Evolutionary conservation across 1,284 basidiomycete species (phyloP).

Genomic region (Austroboletus niveus): DNA sequence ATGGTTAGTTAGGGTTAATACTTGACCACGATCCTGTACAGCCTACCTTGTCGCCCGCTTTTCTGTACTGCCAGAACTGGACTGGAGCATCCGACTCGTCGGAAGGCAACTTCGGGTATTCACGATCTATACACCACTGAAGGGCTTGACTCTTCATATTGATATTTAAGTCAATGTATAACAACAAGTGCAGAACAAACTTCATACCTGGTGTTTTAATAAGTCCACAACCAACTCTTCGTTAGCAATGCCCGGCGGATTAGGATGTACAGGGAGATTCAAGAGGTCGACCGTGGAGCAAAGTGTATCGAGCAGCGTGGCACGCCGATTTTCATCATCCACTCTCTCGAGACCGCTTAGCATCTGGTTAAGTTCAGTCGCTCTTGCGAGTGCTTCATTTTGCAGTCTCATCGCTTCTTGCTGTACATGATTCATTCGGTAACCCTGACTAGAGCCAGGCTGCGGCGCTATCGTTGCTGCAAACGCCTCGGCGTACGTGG

Average conservation of each 20-base stretch:
- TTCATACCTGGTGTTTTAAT: slow-evolving; percentile 71
- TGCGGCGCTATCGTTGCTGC: slow-evolving; percentile 16
- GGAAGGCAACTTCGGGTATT: slow-evolving; percentile 71
- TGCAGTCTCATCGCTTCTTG: slow-evolving; percentile 44
- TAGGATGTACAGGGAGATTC: slow-evolving; percentile 59
- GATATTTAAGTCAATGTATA: slow-evolving; percentile 1
- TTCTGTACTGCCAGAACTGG: slow-evolving; percentile 82
- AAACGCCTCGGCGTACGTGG: slow-evolving; percentile 12
- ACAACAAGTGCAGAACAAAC: slow-evolving; percentile 9
- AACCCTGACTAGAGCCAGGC: slow-evolving; percentile 19
- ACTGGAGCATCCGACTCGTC: slow-evolving; percentile 69
- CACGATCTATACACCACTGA: slow-evolving; percentile 77
- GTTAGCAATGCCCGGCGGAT: slow-evolving; percentile 63
- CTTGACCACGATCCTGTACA: background rate
- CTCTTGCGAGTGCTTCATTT: slow-evolving; percentile 54
- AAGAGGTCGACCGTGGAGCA: slow-evolving; percentile 70
- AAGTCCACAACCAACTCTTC: slow-evolving; percentile 71
- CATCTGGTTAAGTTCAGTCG: slow-evolving; percentile 64
- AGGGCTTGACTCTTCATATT: slow-evolving; percentile 65
- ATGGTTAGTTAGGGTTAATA: background rate
- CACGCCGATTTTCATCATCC: slow-evolving; percentile 71
- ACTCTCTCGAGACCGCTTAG: slow-evolving; percentile 71
- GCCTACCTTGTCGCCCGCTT: slow-evolving; percentile 51
- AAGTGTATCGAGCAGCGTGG: slow-evolving; percentile 64
- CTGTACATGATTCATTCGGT: slow-evolving; percentile 33